Evolutionary conservation across 1,139 yeast genomes (phyloP).

Genomic region (Zhuliangozyma blackwelliae): DNA sequence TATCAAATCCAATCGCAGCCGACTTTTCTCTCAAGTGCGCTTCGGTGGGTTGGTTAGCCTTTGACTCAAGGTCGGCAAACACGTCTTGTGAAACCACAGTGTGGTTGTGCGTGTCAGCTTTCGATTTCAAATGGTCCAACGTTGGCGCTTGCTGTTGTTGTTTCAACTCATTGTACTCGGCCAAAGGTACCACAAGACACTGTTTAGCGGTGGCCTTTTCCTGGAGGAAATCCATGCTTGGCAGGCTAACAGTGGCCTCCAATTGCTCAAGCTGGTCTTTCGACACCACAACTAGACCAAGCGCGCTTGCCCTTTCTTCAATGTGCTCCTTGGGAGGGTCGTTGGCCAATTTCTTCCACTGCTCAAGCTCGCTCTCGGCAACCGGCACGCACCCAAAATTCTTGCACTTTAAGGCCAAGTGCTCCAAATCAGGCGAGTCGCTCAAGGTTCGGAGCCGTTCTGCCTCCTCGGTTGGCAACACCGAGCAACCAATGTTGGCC

Average conservation of each 20-base stretch:
- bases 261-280: slow-evolving; percentile 18
- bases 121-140: slow-evolving; percentile 12
- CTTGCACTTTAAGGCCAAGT: slow-evolving; percentile 14
- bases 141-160: slow-evolving; percentile 18
- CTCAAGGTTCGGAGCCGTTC: slow-evolving; percentile 15
- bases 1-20: slow-evolving; percentile 21
- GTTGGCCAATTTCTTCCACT: slow-evolving; percentile 10
- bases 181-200: slow-evolving; percentile 20
- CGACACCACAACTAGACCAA: slow-evolving; percentile 25
- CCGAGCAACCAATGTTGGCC: slow-evolving; percentile 7
- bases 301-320: slow-evolving; percentile 16
- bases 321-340: slow-evolving; percentile 28
- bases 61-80: slow-evolving; percentile 4
- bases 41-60: slow-evolving; percentile 24
- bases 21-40: slow-evolving; percentile 23
- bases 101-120: too few species aligned
- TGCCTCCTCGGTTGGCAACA: slow-evolving; percentile 12
- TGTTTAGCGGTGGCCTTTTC: slow-evolving; percentile 21
- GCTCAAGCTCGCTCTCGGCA: too few species aligned
- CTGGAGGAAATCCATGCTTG: slow-evolving; percentile 26
- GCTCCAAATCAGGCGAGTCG: slow-evolving; percentile 23
- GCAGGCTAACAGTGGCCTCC: slow-evolving; percentile 14
- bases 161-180: slow-evolving; percentile 16
- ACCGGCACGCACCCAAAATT: too few species aligned
- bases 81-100: too few species aligned